Base-by-base conservation (phyloP, 441 rosid genomes). In the Euphorbia corollata region DNA sequence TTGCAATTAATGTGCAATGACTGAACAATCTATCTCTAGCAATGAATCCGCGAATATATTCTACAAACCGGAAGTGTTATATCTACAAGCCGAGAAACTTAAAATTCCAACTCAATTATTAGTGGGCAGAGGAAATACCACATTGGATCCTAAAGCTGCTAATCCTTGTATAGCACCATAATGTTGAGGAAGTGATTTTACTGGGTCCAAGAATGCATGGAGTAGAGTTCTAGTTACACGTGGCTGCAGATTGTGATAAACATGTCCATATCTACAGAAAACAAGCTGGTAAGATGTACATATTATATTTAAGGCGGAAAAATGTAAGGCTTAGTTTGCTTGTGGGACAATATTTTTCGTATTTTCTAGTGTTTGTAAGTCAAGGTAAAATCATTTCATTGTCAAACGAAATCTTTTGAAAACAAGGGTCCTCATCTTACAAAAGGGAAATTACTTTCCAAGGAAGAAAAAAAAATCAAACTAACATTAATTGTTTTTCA, bases 121-220 rank as follows among this genome's bases (percentile, higher is more conserved):
- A 8, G 30, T 63, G 69, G 68, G 68, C 67, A 78, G 73, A 34
- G 58, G 60, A 65, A 47, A 75, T 91, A 94, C 99, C 83, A 87
- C 90, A 78, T 79, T 83, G 65, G 93, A 86, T 70, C 97, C 97
- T 63, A 94, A 74, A 56, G 94, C 90, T 74, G 91, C 94, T 74
- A 91, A 79, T 75, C 99, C 99, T 87, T 91, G 94, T 75, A 91
- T 75, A 61, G 97, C 97, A 68, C 97, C 99, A 78, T 91, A 94
- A 77, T 94, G 99, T 71, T 92, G 97, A 64, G 92, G 81, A 74
- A 94, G 69, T 32, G 97, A 81, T 64, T 82, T 85, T 75, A 81
- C 84, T 53, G 97, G 91, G 79, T 91, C 97, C 80, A 89, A 74
- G 71, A 91, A 84, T 64, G 91, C 87, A 78, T 85, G 90, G 71